A percentile compares a stretch with the other conserved stretches of the same genome.
Evolutionary conservation across 768 basidiomycete genomes (phyloP).

Genomic region (Lactarius quietus): DNA sequence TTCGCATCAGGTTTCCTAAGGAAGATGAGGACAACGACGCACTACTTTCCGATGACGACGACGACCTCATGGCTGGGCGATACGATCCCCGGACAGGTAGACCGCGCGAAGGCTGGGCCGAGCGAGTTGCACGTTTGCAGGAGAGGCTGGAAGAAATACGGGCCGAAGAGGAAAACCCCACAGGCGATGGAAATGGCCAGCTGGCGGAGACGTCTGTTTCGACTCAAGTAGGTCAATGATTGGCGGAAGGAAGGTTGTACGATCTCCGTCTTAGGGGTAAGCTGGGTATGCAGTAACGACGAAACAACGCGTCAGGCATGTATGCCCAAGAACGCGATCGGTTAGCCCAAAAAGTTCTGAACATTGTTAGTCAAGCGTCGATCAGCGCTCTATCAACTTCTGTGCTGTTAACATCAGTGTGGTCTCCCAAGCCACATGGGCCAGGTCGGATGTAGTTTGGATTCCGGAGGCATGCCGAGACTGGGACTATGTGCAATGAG

Average conservation of each 20-base stretch:
- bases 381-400: no score
- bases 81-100: slow-evolving; percentile 24
- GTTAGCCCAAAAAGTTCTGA: background rate
- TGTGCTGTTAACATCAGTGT: background rate
- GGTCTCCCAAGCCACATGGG: background rate
- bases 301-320: background rate
- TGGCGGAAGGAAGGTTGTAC: background rate
- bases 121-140: slow-evolving; percentile 6
- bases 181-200: slow-evolving; percentile 1
- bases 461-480: no score
- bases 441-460: background rate
- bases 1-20: slow-evolving; percentile 55
- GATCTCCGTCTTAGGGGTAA: background rate
- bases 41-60: slow-evolving; percentile 21
- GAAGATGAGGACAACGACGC: slow-evolving; percentile 51
- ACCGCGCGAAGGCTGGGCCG: slow-evolving; percentile 19
- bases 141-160: slow-evolving; percentile 5
- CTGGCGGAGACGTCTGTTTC: background rate
- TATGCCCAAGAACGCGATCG: background rate
- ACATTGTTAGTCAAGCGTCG: background rate
- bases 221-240: slow-evolving; percentile 3
- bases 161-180: background rate
- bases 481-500: no score
- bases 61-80: slow-evolving; percentile 23
- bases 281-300: background rate